Evolutionary conservation across 305 asterid genomes (phyloP), one percentile per base, ranked within the genome.

Genomic region (Rubia peregrina): DNA sequence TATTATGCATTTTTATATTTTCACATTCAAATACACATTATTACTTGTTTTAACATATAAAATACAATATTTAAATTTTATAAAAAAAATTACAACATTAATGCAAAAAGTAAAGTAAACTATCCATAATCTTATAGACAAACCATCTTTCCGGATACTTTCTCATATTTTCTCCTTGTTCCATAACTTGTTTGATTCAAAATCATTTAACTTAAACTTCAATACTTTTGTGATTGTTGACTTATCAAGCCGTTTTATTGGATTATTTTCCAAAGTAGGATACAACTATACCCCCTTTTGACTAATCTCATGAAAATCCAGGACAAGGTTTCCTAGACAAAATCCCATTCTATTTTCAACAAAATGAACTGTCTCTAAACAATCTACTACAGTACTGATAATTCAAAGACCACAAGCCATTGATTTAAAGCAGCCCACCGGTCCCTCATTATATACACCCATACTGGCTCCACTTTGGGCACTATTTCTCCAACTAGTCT

Each of bases 281-380:
- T 43, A 14, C 33, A 26, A 73, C 65, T 26, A 66, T 19, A 0
- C 26, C 26, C 19, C 19, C 40, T 66, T 43, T 57, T 43, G 57
- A 65, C 66, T 63, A 22, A 22, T 41, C 43, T 11, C 8, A 33
- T 30, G 43, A 36, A 38, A 38, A 53, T 42, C 57, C 8, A 9
- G 16, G 43, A 38, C 14, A 65, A 41, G 63, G 65, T 59, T 59
- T 48, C 46, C 62, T 24, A 10, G 64, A 68, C 73, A 48, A 74
- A 59, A 74, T 46, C 21, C 33, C 69, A 36, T 46, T 40, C 16
- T 48, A 59, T 73, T 72, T 74, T 53, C 62, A 59, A 67, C 44
- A 38, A 40, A 70, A 22, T 14, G 12, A 69, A 56, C 16, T 21
- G 7, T 13, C 43, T 24, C 60, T 46, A 26, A 16, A 26, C 16